Percentiles rank a stretch among this genome's conserved stretches.
These are phyloP conservation scores for Curvularia sp. DNA, from an alignment of 2,329 filamentous ascomycete species.

Conservation along the genomic window DNA sequence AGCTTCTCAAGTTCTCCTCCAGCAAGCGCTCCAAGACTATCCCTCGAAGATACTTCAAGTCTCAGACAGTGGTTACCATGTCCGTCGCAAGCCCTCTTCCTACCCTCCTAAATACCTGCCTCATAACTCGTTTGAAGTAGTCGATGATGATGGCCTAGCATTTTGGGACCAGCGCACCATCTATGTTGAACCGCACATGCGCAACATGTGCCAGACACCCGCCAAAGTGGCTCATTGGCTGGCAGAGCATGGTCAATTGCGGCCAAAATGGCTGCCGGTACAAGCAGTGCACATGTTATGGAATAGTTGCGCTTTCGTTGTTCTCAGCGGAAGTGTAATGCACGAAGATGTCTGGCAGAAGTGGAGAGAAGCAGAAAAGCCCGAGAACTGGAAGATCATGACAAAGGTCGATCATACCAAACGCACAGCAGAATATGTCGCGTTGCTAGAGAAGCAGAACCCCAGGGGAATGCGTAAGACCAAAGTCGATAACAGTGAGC, in stretches of 20 bases:
- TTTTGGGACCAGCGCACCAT: conserved; percentile 50
- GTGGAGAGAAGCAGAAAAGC: conserved; percentile 38
- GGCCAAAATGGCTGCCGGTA: conserved; percentile 45
- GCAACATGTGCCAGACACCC: conserved; percentile 41
- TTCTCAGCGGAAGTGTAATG: conserved; percentile 45
- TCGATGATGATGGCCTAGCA: conserved; percentile 40
- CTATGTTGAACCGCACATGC: conserved; percentile 48
- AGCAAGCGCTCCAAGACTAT: conserved; percentile 35
- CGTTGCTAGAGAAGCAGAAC: conserved; percentile 35
- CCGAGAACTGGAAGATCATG: conserved; percentile 47
- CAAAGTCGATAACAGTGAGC: conserved; percentile 6
- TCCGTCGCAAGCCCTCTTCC: conserved; percentile 41
- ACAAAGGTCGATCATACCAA: conserved; percentile 46
- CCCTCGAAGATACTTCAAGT: conserved; percentile 33
- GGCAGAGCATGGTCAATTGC: conserved; percentile 37
- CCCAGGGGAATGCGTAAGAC: conserved; percentile 27
- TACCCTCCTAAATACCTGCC: conserved; percentile 43
- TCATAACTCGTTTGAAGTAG: conserved; percentile 31
- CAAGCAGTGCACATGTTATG: conserved; percentile 44
- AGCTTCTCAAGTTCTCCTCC: conserved; percentile 40
- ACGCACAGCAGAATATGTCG: conserved; percentile 43
- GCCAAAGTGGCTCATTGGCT: conserved; percentile 44
- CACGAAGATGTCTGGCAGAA: conserved; percentile 42
- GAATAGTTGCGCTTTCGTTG: conserved; percentile 47
- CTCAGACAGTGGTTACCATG: conserved; percentile 37